These are phyloP conservation scores for Pythium aquatile DNA, from an alignment of 352 stramenopile species.

Conservation along the genomic window DNA sequence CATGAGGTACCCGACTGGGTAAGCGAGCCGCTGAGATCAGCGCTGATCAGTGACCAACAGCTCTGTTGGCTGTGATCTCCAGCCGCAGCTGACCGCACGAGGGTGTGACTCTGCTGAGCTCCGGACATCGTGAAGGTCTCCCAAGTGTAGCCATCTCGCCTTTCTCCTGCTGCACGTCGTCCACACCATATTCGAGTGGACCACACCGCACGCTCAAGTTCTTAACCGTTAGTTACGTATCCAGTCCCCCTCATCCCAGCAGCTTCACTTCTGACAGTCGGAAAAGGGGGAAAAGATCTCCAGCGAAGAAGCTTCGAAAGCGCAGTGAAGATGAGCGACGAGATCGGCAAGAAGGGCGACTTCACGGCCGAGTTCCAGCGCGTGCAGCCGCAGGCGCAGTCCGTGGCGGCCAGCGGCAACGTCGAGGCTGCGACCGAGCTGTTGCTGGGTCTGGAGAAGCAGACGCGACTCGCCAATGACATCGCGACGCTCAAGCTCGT, in stretches of 20 bases:
- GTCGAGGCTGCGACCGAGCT: conserved; percentile 81
- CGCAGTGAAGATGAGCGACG: conserved; percentile 51
- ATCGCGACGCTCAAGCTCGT: conserved; percentile 84
- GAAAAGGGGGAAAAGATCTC: conserved; percentile 21
- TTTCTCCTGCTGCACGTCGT: neutral
- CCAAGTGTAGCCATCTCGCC: neutral
- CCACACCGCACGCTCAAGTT: neutral
- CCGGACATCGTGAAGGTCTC: neutral
- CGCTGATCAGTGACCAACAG: too few species aligned
- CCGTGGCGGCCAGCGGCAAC: conserved; percentile 63
- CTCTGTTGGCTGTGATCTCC: neutral
- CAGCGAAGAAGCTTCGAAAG: conserved; percentile 11
- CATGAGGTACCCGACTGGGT: too few species aligned
- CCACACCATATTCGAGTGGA: conserved; percentile 10
- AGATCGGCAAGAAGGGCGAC: conserved; percentile 84
- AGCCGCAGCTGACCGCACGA: neutral
- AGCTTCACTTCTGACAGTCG: neutral
- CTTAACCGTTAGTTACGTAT: neutral
- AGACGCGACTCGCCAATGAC: conserved; percentile 77
- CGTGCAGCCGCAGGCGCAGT: conserved; percentile 64
- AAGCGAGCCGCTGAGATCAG: too few species aligned
- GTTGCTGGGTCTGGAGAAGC: conserved; percentile 85
- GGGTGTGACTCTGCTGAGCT: neutral
- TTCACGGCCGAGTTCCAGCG: conserved; percentile 58
- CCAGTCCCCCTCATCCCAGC: neutral